Conservation (phyloP, 2,329 filamentous ascomycete species). For the Achaetomium macrosporum region DNA sequence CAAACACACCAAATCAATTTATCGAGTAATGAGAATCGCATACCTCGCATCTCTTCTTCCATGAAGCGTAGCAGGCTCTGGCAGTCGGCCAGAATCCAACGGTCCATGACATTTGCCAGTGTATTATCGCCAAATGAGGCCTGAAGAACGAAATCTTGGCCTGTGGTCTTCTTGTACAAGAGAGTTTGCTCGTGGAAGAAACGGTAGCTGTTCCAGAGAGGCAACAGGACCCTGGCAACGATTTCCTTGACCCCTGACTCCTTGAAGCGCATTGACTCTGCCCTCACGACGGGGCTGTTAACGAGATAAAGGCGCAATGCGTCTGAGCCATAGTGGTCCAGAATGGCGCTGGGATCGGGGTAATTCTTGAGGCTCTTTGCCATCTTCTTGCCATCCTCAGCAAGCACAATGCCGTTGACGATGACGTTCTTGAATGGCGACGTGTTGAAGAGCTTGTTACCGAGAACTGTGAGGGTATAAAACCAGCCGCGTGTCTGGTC, state of each 20-base stretch:
- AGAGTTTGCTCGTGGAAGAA: constrained; percentile 88
- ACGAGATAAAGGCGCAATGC: constrained; percentile 89
- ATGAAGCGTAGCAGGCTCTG: constrained; percentile 88
- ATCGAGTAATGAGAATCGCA: neutral
- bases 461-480: constrained; percentile 86
- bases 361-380: constrained; percentile 96
- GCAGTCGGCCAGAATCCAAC: constrained; percentile 88
- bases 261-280: constrained; percentile 85
- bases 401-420: constrained; percentile 88
- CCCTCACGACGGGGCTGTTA: constrained; percentile 90
- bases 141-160: constrained; percentile 42
- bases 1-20: constrained; percentile 39
- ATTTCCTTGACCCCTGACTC: constrained; percentile 91
- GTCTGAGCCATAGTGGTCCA: constrained; percentile 84
- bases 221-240: constrained; percentile 82
- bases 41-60: constrained; percentile 80
- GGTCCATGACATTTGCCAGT: constrained; percentile 76
- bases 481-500: constrained; percentile 97
- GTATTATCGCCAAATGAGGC: constrained; percentile 30
- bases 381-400: constrained; percentile 97
- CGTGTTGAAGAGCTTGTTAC: constrained; percentile 77
- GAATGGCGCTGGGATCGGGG: constrained; percentile 76
- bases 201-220: constrained; percentile 94
- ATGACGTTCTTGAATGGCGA: constrained; percentile 92
- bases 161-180: constrained; percentile 66